phyloP scores from a whole-genome alignment of 2,329 filamentous ascomycete species.

The Aspergillus vadensis region DNA sequence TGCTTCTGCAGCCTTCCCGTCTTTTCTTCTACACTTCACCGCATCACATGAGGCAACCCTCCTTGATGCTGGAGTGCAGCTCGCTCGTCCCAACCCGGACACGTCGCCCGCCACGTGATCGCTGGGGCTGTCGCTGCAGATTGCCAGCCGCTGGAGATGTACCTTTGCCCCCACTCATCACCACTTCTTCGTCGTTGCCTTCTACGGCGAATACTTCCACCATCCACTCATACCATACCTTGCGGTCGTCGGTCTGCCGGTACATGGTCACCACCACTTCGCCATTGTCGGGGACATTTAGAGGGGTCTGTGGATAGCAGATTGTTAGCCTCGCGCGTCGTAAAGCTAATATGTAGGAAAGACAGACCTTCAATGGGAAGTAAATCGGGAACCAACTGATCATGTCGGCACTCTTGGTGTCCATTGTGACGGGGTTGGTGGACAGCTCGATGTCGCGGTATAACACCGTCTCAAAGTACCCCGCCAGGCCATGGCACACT shows the following conservation, averaged over 20 bases:
- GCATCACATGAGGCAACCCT: conserved; percentile 50
- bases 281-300: conserved; percentile 80
- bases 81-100: conserved; percentile 49
- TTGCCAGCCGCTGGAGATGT: conserved; percentile 29
- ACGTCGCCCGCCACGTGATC: conserved; percentile 25
- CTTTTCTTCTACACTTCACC: background rate
- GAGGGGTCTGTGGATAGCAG: conserved; percentile 64
- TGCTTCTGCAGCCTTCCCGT: background rate
- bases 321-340: background rate
- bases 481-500: conserved; percentile 85
- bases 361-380: conserved; percentile 84
- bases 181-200: conserved; percentile 21
- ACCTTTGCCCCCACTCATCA: conserved; percentile 34
- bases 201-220: conserved; percentile 72
- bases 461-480: conserved; percentile 96
- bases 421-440: conserved; percentile 89
- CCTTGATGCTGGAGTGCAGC: conserved; percentile 52
- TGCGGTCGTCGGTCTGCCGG: conserved; percentile 90
- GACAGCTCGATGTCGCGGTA: conserved; percentile 85
- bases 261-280: conserved; percentile 93
- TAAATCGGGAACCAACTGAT: conserved; percentile 99
- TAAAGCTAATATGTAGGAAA: background rate
- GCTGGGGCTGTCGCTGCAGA: conserved; percentile 22
- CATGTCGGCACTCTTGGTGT: conserved; percentile 93
- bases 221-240: conserved; percentile 99